These are phyloP conservation scores for Penicillium canariense DNA, from an alignment of 495 filamentous ascomycete species.

Conservation along the genomic window DNA sequence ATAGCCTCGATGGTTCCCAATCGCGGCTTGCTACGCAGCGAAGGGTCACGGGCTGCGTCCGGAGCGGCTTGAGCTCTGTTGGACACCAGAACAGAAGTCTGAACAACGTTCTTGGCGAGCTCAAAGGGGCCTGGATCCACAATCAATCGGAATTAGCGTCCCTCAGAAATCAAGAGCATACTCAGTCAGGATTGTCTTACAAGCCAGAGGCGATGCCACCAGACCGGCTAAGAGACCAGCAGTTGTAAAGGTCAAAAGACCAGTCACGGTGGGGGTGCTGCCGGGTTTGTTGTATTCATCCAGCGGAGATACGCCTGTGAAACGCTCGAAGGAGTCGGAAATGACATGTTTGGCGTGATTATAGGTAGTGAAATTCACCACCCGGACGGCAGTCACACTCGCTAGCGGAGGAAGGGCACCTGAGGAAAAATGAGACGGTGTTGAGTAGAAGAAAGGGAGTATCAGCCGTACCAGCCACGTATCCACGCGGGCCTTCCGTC, in stretches of 20 bases:
- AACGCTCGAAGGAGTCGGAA: conserved; percentile 44
- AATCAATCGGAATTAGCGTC: background rate
- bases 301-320: conserved; percentile 69
- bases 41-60: conserved; percentile 54
- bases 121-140: conserved; percentile 74
- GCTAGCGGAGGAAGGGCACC: conserved; percentile 77
- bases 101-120: conserved; percentile 87
- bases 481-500: conserved; percentile 47
- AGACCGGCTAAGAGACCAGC: conserved; percentile 79
- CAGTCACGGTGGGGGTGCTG: conserved; percentile 65
- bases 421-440: conserved; percentile 27
- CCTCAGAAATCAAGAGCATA: background rate
- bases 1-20: conserved; percentile 80
- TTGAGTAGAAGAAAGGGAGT: background rate
- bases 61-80: conserved; percentile 60
- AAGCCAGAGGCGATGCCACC: conserved; percentile 78
- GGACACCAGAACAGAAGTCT: conserved; percentile 82
- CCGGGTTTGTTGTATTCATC: conserved; percentile 67
- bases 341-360: conserved; percentile 77
- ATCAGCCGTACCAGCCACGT: conserved; percentile 40
- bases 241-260: conserved; percentile 70
- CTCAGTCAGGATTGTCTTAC: conserved; percentile 48
- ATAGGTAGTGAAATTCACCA: conserved; percentile 92
- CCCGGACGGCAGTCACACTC: conserved; percentile 85
- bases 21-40: conserved; percentile 67